phyloP scores from a whole-genome alignment of 306 rosid species.

The Inga laurina region DNA sequence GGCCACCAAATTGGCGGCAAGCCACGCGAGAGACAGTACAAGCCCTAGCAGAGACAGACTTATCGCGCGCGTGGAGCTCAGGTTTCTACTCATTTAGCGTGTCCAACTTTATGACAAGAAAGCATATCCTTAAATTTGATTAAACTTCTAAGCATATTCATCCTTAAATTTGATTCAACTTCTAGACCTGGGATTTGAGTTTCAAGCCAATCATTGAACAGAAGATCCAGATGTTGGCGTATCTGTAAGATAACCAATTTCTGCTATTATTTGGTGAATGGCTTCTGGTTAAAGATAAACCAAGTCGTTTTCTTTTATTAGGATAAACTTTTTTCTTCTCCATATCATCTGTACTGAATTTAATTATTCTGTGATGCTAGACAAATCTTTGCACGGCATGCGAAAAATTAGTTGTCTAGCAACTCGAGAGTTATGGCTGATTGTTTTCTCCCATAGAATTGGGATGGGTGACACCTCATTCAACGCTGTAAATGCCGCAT shows the following conservation, averaged over 20 bases:
- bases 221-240: background rate
- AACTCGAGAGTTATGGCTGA: background rate
- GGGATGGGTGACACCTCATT: background rate
- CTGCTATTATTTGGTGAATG: background rate
- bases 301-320: background rate
- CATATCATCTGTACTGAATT: background rate
- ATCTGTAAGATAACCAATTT: background rate
- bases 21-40: too few relatives aligned
- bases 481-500: background rate
- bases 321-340: background rate
- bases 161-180: background rate
- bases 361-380: background rate
- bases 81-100: too few relatives aligned
- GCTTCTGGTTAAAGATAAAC: background rate
- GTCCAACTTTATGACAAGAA: background rate
- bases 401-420: background rate
- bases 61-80: too few relatives aligned
- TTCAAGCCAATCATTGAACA: constrained; percentile 3
- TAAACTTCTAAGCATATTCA: too few relatives aligned
- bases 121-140: background rate
- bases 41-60: too few relatives aligned
- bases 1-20: too few relatives aligned
- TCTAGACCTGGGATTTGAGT: background rate
- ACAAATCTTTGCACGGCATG: constrained; percentile 6
- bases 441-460: background rate